Evolutionary conservation across 495 filamentous ascomycete species (phyloP).

Genomic region (Neurospora sp.): DNA sequence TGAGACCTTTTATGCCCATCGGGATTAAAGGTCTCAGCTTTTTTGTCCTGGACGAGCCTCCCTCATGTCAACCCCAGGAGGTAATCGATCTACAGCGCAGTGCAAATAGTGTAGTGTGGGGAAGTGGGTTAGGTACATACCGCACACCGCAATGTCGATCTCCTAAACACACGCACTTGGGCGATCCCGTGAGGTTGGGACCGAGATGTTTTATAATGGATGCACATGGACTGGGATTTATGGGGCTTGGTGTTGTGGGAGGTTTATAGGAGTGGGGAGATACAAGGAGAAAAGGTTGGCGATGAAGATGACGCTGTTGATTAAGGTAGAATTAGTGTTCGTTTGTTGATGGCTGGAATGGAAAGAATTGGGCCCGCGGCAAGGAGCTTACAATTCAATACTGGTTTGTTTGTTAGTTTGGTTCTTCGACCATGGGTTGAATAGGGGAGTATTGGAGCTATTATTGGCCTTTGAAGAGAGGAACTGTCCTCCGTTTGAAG

Average conservation of each 20-base stretch:
- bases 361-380: background rate
- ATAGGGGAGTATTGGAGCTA: too few relatives aligned
- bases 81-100: background rate
- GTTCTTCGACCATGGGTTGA: too few relatives aligned
- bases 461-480: too few relatives aligned
- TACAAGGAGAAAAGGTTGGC: rapidly evolving
- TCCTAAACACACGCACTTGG: background rate
- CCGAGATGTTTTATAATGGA: background rate
- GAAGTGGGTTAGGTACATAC: background rate
- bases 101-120: background rate
- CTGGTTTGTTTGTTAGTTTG: too few relatives aligned
- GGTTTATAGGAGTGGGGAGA: background rate
- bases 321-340: background rate
- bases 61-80: too few relatives aligned
- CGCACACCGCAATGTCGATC: background rate
- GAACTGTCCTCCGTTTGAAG: too few relatives aligned
- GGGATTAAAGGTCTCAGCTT: too few relatives aligned
- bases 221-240: background rate
- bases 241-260: background rate
- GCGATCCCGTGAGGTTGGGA: background rate
- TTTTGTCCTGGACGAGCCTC: too few relatives aligned
- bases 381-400: background rate
- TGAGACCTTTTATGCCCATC: too few relatives aligned
- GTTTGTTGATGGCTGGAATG: background rate
- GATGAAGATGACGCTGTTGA: background rate